Evolutionary conservation across 2,329 filamentous ascomycete genomes (phyloP).

Genomic region (Mariannaea elegans): DNA sequence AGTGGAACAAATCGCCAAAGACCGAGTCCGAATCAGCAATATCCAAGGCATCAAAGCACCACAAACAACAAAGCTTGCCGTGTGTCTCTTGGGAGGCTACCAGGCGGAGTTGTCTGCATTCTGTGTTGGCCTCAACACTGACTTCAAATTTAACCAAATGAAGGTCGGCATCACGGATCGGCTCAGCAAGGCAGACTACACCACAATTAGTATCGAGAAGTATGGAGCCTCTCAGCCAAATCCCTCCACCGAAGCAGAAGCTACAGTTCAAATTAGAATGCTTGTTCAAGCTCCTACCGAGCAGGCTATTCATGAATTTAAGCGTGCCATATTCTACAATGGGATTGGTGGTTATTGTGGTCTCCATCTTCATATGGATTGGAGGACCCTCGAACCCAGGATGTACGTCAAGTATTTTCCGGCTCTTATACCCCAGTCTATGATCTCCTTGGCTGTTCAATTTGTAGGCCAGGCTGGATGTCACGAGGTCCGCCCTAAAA

Average conservation of each 20-base stretch:
- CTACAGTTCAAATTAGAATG: constrained; percentile 52
- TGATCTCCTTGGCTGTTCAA: too few species aligned
- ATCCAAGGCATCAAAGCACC: constrained; percentile 50
- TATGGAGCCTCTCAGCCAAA: constrained; percentile 36
- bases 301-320: constrained; percentile 34
- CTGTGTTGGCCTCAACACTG: constrained; percentile 32
- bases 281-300: constrained; percentile 46
- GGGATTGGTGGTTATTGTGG: constrained; percentile 46
- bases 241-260: constrained; percentile 45
- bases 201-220: constrained; percentile 41
- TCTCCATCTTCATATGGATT: constrained; percentile 33
- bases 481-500: background rate
- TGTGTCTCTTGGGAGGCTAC: constrained; percentile 49
- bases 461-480: too few species aligned
- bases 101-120: constrained; percentile 46
- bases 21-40: constrained; percentile 45
- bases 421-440: constrained; percentile 26
- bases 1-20: constrained; percentile 44
- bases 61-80: constrained; percentile 50
- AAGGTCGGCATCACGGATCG: constrained; percentile 36
- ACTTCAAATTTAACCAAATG: constrained; percentile 41
- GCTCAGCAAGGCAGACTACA: constrained; percentile 35
- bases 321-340: constrained; percentile 38
- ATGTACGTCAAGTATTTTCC: constrained; percentile 47
- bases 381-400: constrained; percentile 46